Conservation (phyloP, 2,329 filamentous ascomycete genomes). For the Sphaerulina populicola region DNA sequence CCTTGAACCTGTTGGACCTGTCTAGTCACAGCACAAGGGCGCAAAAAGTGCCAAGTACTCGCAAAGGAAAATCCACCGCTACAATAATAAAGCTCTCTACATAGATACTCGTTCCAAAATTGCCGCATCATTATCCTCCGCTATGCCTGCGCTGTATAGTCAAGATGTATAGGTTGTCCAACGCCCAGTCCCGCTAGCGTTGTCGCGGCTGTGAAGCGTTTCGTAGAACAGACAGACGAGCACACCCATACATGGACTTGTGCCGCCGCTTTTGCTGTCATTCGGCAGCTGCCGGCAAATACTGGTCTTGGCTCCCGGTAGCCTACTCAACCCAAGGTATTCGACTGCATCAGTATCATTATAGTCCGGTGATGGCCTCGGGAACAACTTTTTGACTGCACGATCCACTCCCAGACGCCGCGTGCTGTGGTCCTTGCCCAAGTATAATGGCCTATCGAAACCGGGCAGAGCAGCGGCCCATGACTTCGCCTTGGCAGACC, state of each 20-base stretch:
- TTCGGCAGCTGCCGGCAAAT: neutral
- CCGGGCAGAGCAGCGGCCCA: conserved; percentile 89
- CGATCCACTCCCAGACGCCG: conserved; percentile 9
- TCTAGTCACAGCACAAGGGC: neutral
- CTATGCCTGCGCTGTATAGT: conserved; percentile 8
- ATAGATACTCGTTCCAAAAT: conserved; percentile 3
- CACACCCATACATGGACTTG: neutral
- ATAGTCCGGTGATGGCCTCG: neutral
- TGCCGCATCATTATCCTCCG: conserved; percentile 9
- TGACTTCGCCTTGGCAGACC: conserved; percentile 98
- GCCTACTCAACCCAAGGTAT: neutral
- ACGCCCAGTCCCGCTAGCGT: conserved; percentile 5
- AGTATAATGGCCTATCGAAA: conserved; percentile 50
- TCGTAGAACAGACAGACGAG: neutral
- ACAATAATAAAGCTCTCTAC: conserved; percentile 1
- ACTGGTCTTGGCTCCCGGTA: neutral
- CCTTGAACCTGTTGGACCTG: neutral
- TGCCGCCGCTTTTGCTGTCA: neutral
- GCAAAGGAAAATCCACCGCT: conserved; percentile 5
- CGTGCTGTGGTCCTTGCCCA: conserved; percentile 5
- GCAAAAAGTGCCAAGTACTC: conserved; percentile 6
- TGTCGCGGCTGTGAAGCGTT: neutral
- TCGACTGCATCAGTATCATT: conserved; percentile 2
- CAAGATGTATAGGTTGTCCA: conserved; percentile 7
- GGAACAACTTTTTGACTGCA: conserved; percentile 7